Evolutionary conservation across 441 rosid genomes (phyloP).

Genomic region (Pelargonium australe): DNA sequence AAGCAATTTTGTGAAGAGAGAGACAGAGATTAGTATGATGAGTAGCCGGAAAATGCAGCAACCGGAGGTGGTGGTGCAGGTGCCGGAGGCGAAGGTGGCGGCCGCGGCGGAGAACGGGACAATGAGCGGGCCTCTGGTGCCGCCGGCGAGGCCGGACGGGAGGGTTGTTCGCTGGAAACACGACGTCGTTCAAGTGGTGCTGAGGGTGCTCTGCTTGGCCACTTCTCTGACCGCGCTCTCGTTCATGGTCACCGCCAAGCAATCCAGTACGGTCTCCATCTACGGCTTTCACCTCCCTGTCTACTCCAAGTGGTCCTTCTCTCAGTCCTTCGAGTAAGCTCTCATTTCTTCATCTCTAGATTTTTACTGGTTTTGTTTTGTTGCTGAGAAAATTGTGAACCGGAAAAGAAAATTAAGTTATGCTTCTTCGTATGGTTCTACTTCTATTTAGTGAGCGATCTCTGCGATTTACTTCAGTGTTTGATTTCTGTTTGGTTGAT

Average conservation of each 20-base stretch:
- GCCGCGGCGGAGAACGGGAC: slow-evolving; percentile 11
- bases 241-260: slow-evolving; percentile 59
- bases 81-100: slow-evolving; percentile 31
- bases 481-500: slow-evolving; percentile 15
- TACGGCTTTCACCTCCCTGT: slow-evolving; percentile 59
- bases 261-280: slow-evolving; percentile 45
- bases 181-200: slow-evolving; percentile 35
- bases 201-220: slow-evolving; percentile 48
- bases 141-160: slow-evolving; percentile 10
- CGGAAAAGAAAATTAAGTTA: too few species aligned
- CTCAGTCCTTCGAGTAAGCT: slow-evolving; percentile 69
- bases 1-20: too few species aligned
- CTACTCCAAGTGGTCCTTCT: slow-evolving; percentile 65
- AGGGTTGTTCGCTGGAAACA: slow-evolving; percentile 26
- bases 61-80: slow-evolving; percentile 25
- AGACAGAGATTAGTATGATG: slow-evolving; percentile 23
- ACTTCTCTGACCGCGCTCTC: slow-evolving; percentile 47
- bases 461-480: background rate
- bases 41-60: slow-evolving; percentile 35
- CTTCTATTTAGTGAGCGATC: background rate
- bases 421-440: background rate
- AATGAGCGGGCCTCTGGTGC: slow-evolving; percentile 20
- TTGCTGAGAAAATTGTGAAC: slow-evolving; percentile 16
- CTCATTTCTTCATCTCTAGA: background rate
- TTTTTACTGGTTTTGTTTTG: slow-evolving; percentile 8